Conservation (phyloP, 176 grass and related monocot genomes). For the Typha latifolia region DNA sequence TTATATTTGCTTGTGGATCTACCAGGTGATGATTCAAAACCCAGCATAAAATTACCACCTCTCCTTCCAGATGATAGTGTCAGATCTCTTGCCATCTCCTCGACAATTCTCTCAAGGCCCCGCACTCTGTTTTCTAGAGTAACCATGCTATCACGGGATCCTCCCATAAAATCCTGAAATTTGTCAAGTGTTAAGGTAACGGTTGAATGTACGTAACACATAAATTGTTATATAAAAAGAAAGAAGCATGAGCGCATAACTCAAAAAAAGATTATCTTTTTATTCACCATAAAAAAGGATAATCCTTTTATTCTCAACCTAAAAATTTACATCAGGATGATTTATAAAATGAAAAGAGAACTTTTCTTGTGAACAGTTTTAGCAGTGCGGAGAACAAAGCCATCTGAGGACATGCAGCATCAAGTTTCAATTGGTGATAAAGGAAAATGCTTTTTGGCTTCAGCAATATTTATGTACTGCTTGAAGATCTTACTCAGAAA, state of each 20-base stretch:
- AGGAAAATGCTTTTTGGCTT: too few relatives aligned
- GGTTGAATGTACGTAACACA: background rate
- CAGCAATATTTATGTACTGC: too few relatives aligned
- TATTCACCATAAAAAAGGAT: background rate
- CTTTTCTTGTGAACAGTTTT: too few relatives aligned
- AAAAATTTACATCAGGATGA: too few relatives aligned
- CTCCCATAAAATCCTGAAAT: constrained; percentile 95
- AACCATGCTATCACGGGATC: constrained; percentile 92
- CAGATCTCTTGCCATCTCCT: constrained; percentile 86
- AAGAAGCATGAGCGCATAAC: background rate
- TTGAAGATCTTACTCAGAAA: too few relatives aligned
- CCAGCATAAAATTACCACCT: constrained; percentile 48
- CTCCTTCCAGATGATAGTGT: constrained; percentile 63
- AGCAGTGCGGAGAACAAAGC: too few relatives aligned
- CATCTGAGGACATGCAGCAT: too few relatives aligned
- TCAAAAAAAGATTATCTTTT: background rate
- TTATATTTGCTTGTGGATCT: constrained; percentile 74
- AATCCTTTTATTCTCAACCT: background rate
- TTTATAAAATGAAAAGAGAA: too few relatives aligned
- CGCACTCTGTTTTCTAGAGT: constrained; percentile 90
- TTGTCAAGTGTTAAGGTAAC: background rate
- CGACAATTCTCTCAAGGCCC: constrained; percentile 86
- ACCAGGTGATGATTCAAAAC: constrained; percentile 63
- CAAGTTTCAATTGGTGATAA: too few relatives aligned
- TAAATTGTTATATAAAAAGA: background rate